Evolutionary conservation across 345 rosid genomes (phyloP).

Genomic region (Eucalyptus shirleyi): DNA sequence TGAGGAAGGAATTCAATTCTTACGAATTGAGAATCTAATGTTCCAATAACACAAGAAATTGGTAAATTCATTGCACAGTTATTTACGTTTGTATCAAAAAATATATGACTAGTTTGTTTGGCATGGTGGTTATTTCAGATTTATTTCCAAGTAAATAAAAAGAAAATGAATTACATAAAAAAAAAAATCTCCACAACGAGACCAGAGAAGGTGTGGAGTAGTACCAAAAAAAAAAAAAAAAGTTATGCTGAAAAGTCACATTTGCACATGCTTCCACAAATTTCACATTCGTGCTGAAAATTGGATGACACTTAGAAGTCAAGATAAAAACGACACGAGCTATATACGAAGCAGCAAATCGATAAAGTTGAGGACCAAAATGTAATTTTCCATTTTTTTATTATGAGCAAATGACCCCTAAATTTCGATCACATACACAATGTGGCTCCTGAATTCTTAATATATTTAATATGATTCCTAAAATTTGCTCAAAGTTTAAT

Average conservation of each 20-base stretch:
- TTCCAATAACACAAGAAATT: no score
- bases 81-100: background rate
- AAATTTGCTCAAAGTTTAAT: no score
- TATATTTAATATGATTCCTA: no score
- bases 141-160: background rate
- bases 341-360: background rate
- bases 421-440: no score
- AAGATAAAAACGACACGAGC: background rate
- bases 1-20: slow-evolving; percentile 53
- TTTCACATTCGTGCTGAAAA: background rate
- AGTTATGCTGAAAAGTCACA: background rate
- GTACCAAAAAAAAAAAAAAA: background rate
- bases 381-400: background rate
- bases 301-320: background rate
- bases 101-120: background rate
- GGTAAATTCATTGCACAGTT: background rate
- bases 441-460: no score
- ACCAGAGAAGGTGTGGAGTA: background rate
- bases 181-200: background rate
- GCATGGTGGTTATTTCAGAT: background rate
- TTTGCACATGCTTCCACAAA: background rate
- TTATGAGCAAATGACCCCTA: no score
- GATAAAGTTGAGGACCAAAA: background rate
- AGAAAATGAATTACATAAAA: background rate
- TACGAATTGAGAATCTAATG: background rate